These are phyloP conservation scores for Globisporangium takayamanum DNA, from an alignment of 352 stramenopile species.

Conservation along the genomic window DNA sequence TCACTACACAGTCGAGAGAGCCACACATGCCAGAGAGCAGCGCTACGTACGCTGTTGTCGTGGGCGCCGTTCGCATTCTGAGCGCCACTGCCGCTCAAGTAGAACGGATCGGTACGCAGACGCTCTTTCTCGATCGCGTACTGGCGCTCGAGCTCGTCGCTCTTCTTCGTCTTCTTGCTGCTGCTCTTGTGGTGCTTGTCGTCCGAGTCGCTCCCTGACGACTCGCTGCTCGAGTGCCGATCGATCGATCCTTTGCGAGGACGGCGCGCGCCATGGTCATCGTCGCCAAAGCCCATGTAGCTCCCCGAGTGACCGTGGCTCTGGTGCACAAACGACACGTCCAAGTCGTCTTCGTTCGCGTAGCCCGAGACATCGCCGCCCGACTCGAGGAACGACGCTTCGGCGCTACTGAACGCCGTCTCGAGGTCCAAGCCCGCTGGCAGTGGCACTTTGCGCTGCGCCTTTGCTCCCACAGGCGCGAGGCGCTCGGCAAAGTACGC, in stretches of 20 bases:
- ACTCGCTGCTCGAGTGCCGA: no score
- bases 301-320: constrained; percentile 1
- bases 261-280: constrained; percentile 14
- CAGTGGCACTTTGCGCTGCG: constrained; percentile 88
- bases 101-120: constrained; percentile 76
- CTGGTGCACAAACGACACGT: constrained; percentile 77
- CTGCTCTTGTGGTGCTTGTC: constrained; percentile 15
- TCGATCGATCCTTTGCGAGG: constrained; percentile 25
- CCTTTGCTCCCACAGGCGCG: constrained; percentile 85
- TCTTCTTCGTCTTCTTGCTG: no score
- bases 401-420: constrained; percentile 37
- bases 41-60: constrained; percentile 24
- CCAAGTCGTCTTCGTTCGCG: constrained; percentile 64
- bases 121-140: constrained; percentile 54
- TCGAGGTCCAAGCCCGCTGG: constrained; percentile 79
- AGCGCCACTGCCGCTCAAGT: constrained; percentile 52
- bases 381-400: constrained; percentile 70
- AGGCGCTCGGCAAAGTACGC: constrained; percentile 81
- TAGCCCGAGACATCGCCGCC: constrained; percentile 60
- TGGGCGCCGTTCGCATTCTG: constrained; percentile 17
- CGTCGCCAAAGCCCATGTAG: constrained; percentile 23
- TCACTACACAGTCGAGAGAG: no score
- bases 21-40: neutral
- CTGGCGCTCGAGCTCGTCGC: constrained; percentile 28
- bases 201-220: constrained; percentile 21